Percentiles rank a stretch among this genome's conserved stretches.
Conservation (phyloP, 192 early-diverging fungal species). For the Coemansia sp. region DNA sequence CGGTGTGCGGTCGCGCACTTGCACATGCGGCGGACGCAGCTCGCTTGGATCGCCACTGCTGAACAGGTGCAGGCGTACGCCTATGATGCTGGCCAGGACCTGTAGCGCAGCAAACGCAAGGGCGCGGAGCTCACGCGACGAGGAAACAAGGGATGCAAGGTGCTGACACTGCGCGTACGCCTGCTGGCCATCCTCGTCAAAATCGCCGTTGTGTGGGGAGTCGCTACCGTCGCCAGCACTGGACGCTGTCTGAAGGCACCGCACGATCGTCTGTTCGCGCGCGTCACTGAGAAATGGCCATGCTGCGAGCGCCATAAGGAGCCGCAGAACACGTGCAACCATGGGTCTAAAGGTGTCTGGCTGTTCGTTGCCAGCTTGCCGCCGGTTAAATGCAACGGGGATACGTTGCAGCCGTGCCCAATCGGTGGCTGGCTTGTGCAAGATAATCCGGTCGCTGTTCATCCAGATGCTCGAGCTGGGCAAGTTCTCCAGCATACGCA, state of each 20-base stretch:
- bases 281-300: conserved; percentile 4
- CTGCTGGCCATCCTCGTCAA: too few relatives aligned
- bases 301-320: conserved; percentile 17
- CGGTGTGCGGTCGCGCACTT: conserved; percentile 32
- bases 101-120: conserved; percentile 20
- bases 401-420: conserved; percentile 42
- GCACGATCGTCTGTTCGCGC: too few relatives aligned
- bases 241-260: too few relatives aligned
- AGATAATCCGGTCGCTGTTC: conserved; percentile 18
- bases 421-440: conserved; percentile 31
- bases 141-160: background rate
- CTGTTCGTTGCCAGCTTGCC: background rate
- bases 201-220: background rate
- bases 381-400: conserved; percentile 8
- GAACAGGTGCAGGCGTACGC: conserved; percentile 19
- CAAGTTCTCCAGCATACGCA: conserved; percentile 8
- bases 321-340: conserved; percentile 7
- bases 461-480: conserved; percentile 15
- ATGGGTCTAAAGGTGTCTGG: conserved; percentile 12
- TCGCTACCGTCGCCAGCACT: conserved; percentile 1
- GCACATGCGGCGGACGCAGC: conserved; percentile 27
- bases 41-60: conserved; percentile 1
- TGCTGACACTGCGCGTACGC: background rate
- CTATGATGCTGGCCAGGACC: conserved; percentile 21
- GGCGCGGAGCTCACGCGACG: background rate